Evolutionary conservation across 352 stramenopile species (phyloP), one percentile per base, ranked within the genome.

Genomic region (Globisporangium takayamanum): DNA sequence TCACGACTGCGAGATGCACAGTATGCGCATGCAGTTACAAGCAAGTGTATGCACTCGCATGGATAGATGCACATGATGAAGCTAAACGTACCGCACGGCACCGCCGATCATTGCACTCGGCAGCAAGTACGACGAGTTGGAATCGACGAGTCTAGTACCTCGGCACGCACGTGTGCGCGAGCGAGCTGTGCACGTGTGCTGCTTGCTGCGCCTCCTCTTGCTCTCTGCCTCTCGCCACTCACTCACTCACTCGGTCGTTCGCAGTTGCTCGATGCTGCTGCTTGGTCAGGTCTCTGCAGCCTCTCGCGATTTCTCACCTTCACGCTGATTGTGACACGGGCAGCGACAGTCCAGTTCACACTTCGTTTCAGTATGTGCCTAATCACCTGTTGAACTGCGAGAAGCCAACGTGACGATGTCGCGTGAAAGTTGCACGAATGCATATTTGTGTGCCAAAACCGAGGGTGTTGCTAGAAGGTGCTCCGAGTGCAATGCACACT

Each of bases 61-160:
- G 51, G 8, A 37, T 22, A 22, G 22, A 22, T 22, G 22, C 22
- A 22, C 22, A 22, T 22, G 28, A 3, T 33, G 5, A 5, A 33
- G 28, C 2, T 8, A 5, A 18, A 53, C 55, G 45, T 60, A 60
- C 55, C 55, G 45, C 45, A 60, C 55, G 6, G 55, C 55, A 49
- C 25, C 46, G 22, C 44, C 45, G 12, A 60, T 36, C 25, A 60
- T 54, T 10, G 55, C 53, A 10, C 12, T 59, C 28, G 10, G 30
- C 1, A 16, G 49, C 49, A 41, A 28, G 28, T 5, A 11, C 22
- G 46, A 36, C 30, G 33, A 33, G 28, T 33, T 33, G 28, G 28
- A 33, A 33, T 33, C 28, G 28, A 33, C 28, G 28, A 33, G 28
- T 33, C 33, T 39, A 12, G 33, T 7, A 12, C 33, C 10, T 10